Base-by-base conservation (phyloP, 108 stramenopile genomes). In the Cyclotella cryptica region DNA sequence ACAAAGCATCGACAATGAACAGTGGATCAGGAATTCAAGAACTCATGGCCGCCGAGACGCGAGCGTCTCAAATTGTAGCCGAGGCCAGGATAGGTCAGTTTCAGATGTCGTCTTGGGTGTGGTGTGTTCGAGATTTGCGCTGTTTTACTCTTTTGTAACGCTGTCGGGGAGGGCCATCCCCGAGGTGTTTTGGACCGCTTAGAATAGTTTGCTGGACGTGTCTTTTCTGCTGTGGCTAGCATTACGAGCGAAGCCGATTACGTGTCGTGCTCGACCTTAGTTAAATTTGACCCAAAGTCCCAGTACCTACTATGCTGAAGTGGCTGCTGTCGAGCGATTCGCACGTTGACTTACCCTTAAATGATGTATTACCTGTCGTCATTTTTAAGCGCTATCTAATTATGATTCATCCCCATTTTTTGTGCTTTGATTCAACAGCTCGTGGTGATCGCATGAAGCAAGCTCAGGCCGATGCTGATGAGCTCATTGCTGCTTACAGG, bases 361-460 rank as follows among this genome's bases (percentile, higher is more conserved):
- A 57, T 57, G n/a, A 4, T 1, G 8, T 57, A 5, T 12, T 57
- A 47, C 22, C 10, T 46, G 44, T 42, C 41, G 27, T 45, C 24
- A 9, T 6, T 29, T 44, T 57, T 52, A 51, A n/a, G 42, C 46
- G 21, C 27, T 18, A 61, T 42, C 59, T 8, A 10, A 47, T 68
- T 66, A 30, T 53, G 10, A 10, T 28, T 3, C 49, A 22, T 18
- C 1, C 28, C 4, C 47, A 19, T 11, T 54, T 27, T 66, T 71
- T 44, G 26, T 47, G 60, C 52, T 55, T 27, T 61, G 53, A 21
- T 26, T 54, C 27, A 19, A 29, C 80, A 93, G 95, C 90, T 39
- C 93, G 96, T 29, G 96, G 96, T 22, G 93, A 96, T 74, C 92
- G 96, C 78, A 93, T 96, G 93, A 96, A 96, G 89, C 93, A 94